phyloP scores from a whole-genome alignment of 306 rosid genomes.

The Malus fusca region DNA sequence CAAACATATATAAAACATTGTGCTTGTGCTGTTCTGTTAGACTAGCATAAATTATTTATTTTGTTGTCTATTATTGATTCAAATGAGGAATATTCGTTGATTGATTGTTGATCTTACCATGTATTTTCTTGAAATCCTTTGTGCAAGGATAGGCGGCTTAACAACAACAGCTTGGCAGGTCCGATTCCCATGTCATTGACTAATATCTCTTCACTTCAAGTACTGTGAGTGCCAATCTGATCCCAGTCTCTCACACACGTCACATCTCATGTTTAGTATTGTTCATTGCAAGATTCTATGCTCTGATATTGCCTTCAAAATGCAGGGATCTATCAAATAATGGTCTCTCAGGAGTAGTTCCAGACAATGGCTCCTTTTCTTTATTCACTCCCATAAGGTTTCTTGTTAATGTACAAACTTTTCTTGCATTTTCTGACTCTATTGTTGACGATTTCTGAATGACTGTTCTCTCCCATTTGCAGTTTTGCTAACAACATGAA shows the following conservation, averaged over 20 bases:
- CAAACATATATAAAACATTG: background rate
- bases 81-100: background rate
- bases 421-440: slow-evolving; percentile 12
- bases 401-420: slow-evolving; percentile 4
- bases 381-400: slow-evolving; percentile 98
- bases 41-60: background rate
- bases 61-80: background rate
- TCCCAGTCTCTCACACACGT: slow-evolving; percentile 2
- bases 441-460: slow-evolving; percentile 15
- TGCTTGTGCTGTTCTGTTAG: background rate
- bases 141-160: slow-evolving; percentile 91
- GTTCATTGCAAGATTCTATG: background rate
- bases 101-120: slow-evolving; percentile 27
- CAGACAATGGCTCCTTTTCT: slow-evolving; percentile 96
- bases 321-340: slow-evolving; percentile 94
- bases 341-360: slow-evolving; percentile 80
- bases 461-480: slow-evolving; percentile 20
- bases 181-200: slow-evolving; percentile 93
- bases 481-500: slow-evolving; percentile 93
- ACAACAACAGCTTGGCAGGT: slow-evolving; percentile 90
- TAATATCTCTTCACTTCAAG: slow-evolving; percentile 90
- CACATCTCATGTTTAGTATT: background rate
- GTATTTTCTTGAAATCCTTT: slow-evolving; percentile 27
- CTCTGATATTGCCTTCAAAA: slow-evolving; percentile 9
- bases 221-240: slow-evolving; percentile 61